Evolutionary conservation across 371 early-diverging fungal species (phyloP).

Genomic region (Chytridiales sp.): DNA sequence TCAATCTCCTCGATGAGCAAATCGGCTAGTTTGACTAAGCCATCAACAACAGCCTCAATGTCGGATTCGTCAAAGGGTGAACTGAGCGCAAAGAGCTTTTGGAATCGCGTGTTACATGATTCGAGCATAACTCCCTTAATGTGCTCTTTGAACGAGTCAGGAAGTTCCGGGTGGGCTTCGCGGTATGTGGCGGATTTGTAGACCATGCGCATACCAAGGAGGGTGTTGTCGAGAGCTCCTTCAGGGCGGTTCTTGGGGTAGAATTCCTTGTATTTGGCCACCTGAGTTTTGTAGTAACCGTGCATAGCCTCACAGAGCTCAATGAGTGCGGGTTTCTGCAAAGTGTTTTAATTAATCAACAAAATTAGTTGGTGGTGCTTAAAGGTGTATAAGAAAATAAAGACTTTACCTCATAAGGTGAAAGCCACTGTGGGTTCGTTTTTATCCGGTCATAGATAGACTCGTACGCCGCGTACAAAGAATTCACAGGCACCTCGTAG

Average conservation of each 20-base stretch:
- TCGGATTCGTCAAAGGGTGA: conserved; percentile 44
- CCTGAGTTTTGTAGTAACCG: conserved; percentile 34
- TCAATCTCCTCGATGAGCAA: conserved; percentile 43
- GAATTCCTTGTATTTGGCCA: conserved; percentile 45
- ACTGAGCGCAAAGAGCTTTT: conserved; percentile 37
- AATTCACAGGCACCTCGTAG: conserved; percentile 40
- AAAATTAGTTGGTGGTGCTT: background rate
- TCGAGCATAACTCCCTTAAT: conserved; percentile 29
- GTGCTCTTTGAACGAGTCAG: conserved; percentile 37
- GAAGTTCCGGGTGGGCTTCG: conserved; percentile 41
- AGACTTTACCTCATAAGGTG: conserved; percentile 21
- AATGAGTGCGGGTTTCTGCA: conserved; percentile 25
- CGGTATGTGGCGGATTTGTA: conserved; percentile 36
- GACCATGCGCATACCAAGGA: conserved; percentile 44
- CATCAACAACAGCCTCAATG: conserved; percentile 41
- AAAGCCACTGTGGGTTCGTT: conserved; percentile 22
- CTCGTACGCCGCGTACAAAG: conserved; percentile 42
- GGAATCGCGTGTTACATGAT: conserved; percentile 30
- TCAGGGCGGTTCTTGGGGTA: conserved; percentile 43
- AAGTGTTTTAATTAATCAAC: background rate
- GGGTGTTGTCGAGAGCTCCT: conserved; percentile 41
- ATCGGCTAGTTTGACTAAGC: conserved; percentile 37
- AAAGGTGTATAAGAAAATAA: background rate
- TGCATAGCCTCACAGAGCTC: conserved; percentile 44
- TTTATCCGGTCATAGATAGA: conserved; percentile 38